Base-by-base conservation (phyloP, 2,329 filamentous ascomycete genomes). In the Trichoderma sp. region DNA sequence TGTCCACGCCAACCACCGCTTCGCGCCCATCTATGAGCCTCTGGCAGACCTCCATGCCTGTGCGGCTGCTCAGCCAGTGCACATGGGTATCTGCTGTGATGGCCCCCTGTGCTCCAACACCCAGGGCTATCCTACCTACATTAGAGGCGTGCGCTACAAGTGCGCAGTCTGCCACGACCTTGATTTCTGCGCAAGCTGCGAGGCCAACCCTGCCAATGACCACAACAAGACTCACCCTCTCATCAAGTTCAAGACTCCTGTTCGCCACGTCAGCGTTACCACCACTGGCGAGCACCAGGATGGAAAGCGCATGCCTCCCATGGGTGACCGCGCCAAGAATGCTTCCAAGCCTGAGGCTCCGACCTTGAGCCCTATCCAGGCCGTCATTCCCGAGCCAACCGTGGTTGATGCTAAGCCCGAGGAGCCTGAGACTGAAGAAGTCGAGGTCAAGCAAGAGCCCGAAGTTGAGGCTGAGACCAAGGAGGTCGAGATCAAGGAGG, bases 171-270 rank as follows among this genome's bases (percentile, higher is more conserved):
- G 97, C 87, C 89, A 97, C 81, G 95, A 99, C 83, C 93, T 93
- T 41, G 97, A 99, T 85, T 98, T 98, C 87, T 99, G 97, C 83
- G 94, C 94, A 82, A 93, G 91, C 82, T 99, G 97, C 86, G 97
- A 99, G 86, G 95, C 96, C 66, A 92, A 92, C 80, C 97, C 97
- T 8, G 88, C 88, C 78, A 96, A 97, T 84, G 87, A 87, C 27
- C 97, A 99, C 87, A 98, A 98, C 88, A 92, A 92, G 84, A 97
- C 95, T n/a, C 97, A 99, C 81, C 97, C 97, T 33, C 87, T 99
- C 80, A 95, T 99, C 87, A 98, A 98, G 87, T 95, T 99, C 88
- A 97, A 95, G 89, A 97, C 94, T 3, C 94, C 96, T 11, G 93
- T 99, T 66, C 93, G 94, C 79, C 93, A 94, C 79, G 94, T 98